These are phyloP conservation scores for Yarrowia bubula DNA, from an alignment of 805 yeast species.

Conservation along the genomic window DNA sequence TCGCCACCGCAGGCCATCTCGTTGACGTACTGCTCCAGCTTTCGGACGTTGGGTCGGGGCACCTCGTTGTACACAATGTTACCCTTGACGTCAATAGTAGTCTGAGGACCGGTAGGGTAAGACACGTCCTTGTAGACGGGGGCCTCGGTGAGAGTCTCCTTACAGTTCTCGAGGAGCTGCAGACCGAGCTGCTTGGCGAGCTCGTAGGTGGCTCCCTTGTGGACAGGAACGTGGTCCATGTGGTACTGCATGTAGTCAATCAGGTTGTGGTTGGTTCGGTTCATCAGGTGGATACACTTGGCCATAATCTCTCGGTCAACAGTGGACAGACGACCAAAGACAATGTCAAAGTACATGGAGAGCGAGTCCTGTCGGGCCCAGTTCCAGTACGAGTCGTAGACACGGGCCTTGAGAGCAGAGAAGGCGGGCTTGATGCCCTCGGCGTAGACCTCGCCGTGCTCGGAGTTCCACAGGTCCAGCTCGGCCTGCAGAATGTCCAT, in stretches of 20 bases:
- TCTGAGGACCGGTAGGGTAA: slow-evolving; percentile 93
- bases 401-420: slow-evolving; percentile 89
- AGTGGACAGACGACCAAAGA: slow-evolving; percentile 85
- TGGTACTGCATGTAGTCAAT: slow-evolving; percentile 96
- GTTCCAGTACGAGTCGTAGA: slow-evolving; percentile 97
- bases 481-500: slow-evolving; percentile 80
- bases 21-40: slow-evolving; percentile 89
- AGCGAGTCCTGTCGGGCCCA: slow-evolving; percentile 99
- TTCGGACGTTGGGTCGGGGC: slow-evolving; percentile 86
- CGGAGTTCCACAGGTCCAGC: slow-evolving; percentile 87
- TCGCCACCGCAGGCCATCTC: slow-evolving; percentile 96
- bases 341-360: slow-evolving; percentile 90
- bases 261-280: slow-evolving; percentile 89
- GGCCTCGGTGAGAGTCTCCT: slow-evolving; percentile 70
- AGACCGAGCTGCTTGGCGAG: slow-evolving; percentile 87
- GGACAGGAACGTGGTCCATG: slow-evolving; percentile 78
- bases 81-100: slow-evolving; percentile 84
- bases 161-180: slow-evolving; percentile 93
- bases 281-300: slow-evolving; percentile 96
- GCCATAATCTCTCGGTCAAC: slow-evolving; percentile 95
- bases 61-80: slow-evolving; percentile 79
- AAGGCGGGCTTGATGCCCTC: slow-evolving; percentile 87
- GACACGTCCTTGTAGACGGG: slow-evolving; percentile 96
- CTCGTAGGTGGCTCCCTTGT: slow-evolving; percentile 87
- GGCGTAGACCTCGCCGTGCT: slow-evolving; percentile 91